phyloP scores from a whole-genome alignment of 352 stramenopile genomes.

The Phytophthora aleatoria region DNA sequence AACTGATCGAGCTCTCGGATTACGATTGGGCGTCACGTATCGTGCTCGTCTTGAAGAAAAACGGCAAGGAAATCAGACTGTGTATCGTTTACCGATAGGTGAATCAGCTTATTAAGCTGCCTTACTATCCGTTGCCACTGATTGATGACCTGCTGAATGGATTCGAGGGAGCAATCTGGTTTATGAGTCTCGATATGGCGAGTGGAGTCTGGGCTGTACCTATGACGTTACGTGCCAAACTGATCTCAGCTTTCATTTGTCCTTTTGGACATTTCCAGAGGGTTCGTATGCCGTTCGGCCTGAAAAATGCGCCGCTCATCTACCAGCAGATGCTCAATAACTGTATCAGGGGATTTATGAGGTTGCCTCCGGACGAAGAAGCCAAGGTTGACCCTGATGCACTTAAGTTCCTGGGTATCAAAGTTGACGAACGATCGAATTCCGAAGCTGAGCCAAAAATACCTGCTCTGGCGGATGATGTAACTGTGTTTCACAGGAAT shows the following conservation, averaged over 20 bases:
- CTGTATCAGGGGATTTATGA: background rate
- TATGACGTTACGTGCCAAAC: background rate
- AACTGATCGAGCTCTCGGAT: background rate
- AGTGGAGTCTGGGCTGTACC: background rate
- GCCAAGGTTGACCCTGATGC: background rate
- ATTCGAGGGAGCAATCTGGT: background rate
- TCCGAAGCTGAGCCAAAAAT: no score
- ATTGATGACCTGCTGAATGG: background rate
- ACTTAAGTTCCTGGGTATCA: background rate
- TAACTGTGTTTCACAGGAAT: background rate
- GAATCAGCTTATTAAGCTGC: background rate
- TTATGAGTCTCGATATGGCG: conserved; percentile 1
- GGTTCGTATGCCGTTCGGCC: background rate
- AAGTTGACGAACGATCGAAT: no score
- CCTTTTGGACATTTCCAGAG: background rate
- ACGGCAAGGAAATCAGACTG: background rate
- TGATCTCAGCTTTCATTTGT: background rate
- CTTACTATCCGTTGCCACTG: background rate
- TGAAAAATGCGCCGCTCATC: background rate
- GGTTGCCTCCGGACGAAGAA: background rate
- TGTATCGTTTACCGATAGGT: background rate
- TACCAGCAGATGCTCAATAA: background rate
- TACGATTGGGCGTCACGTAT: background rate
- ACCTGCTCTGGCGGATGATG: background rate
- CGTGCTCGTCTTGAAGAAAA: background rate